Evolutionary conservation across 768 basidiomycete species (phyloP).

Genomic region (Neoboletus brunneissimus): DNA sequence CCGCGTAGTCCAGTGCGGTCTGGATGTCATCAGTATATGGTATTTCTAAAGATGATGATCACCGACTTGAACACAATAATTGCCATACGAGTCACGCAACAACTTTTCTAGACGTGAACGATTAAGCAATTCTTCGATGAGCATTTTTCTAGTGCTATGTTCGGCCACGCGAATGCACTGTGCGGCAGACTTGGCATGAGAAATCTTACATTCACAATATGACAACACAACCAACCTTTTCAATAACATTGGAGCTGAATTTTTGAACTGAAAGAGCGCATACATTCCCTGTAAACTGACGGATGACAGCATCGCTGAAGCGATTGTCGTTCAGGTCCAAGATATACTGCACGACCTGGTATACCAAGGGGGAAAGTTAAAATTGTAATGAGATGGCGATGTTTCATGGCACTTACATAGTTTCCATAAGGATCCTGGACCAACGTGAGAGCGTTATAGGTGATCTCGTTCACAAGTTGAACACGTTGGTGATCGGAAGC

Average conservation of each 20-base stretch:
- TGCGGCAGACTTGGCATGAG: background rate
- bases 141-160: constrained; percentile 86
- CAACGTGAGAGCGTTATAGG: constrained; percentile 94
- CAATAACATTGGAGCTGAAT: constrained; percentile 98
- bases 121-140: constrained; percentile 94
- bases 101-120: constrained; percentile 94
- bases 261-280: constrained; percentile 98
- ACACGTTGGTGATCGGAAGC: constrained; percentile 93
- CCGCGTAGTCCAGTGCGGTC: constrained; percentile 97
- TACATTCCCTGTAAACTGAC: constrained; percentile 96
- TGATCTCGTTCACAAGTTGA: constrained; percentile 98
- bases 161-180: constrained; percentile 92
- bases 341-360: constrained; percentile 95
- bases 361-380: constrained; percentile 4
- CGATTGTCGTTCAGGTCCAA: constrained; percentile 97
- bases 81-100: constrained; percentile 93
- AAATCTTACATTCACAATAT: background rate
- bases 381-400: background rate
- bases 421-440: constrained; percentile 98
- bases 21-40: constrained; percentile 35
- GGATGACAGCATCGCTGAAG: constrained; percentile 96
- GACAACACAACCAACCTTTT: constrained; percentile 59
- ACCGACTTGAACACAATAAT: constrained; percentile 87
- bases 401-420: constrained; percentile 53
- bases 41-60: constrained; percentile 1